Evolutionary conservation across 2,329 filamentous ascomycete genomes (phyloP).

Genomic region (Colletotrichum gigasporum): DNA sequence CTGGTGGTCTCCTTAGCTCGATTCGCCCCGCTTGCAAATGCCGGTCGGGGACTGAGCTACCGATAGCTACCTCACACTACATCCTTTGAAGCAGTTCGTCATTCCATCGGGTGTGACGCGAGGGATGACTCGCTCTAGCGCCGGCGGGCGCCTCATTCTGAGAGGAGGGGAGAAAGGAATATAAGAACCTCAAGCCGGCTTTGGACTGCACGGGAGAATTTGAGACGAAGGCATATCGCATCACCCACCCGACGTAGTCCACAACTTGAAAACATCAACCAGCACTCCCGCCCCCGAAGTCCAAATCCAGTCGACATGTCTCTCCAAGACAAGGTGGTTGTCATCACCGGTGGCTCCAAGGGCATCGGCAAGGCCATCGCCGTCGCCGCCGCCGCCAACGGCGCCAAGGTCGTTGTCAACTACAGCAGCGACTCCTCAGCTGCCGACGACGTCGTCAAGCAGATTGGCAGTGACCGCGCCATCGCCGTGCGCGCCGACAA

Average conservation of each 20-base stretch:
- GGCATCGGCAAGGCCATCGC: slow-evolving; percentile 70
- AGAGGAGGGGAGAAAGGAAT: not conserved
- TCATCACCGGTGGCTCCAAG: slow-evolving; percentile 66
- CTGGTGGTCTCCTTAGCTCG: not conserved
- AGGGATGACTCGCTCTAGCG: not conserved
- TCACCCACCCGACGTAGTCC: not conserved
- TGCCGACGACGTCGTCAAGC: slow-evolving; percentile 54
- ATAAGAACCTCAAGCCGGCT: not conserved
- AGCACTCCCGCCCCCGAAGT: not conserved
- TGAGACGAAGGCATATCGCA: not conserved
- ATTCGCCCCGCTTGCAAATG: not conserved
- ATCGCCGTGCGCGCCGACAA: slow-evolving; percentile 67
- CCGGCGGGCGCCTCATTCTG: not conserved
- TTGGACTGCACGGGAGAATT: not conserved
- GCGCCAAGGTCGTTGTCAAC: slow-evolving; percentile 67
- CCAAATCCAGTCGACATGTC: slow-evolving; percentile 33
- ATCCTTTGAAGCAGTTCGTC: not conserved
- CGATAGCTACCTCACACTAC: not conserved
- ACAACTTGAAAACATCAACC: not conserved
- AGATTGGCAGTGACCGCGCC: slow-evolving; percentile 57
- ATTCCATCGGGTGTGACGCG: not conserved
- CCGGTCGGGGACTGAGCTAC: not conserved
- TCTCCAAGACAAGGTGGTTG: slow-evolving; percentile 50
- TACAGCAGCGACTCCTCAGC: slow-evolving; percentile 59
- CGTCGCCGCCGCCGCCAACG: slow-evolving; percentile 63